phyloP scores from a whole-genome alignment of 1,139 yeast species.

The Candida tetrigidarum region DNA sequence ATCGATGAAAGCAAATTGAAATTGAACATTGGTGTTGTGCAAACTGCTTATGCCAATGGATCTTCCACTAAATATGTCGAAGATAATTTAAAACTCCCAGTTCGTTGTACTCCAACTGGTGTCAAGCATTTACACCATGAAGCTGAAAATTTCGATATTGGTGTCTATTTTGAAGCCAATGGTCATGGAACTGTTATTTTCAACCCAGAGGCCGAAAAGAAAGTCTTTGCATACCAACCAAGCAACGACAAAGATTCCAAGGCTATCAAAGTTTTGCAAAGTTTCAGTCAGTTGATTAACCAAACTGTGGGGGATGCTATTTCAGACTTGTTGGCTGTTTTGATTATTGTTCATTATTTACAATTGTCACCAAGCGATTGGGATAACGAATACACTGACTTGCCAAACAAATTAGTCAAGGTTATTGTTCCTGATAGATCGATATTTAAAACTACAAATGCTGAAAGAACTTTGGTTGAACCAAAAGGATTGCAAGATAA shows the following conservation, averaged over 20 bases:
- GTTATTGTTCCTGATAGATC: conserved; percentile 84
- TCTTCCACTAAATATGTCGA: conserved; percentile 77
- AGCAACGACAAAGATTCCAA: conserved; percentile 28
- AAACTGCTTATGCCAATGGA: conserved; percentile 98
- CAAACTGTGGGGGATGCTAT: conserved; percentile 99
- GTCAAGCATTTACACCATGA: conserved; percentile 94
- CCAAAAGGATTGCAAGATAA: conserved; percentile 79
- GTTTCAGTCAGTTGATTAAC: conserved; percentile 74
- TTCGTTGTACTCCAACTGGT: conserved; percentile 91
- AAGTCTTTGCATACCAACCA: conserved; percentile 30
- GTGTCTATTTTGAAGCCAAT: conserved; percentile 96
- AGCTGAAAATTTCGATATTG: conserved; percentile 83
- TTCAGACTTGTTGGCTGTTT: conserved; percentile 80
- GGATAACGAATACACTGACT: conserved; percentile 78
- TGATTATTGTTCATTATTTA: conserved; percentile 65
- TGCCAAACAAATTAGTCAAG: conserved; percentile 84
- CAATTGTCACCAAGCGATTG: conserved; percentile 65
- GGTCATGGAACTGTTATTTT: conserved; percentile 99
- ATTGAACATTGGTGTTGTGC: conserved; percentile 81
- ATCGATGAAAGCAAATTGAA: conserved; percentile 42
- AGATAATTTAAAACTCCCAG: conserved; percentile 70
- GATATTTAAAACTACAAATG: conserved; percentile 82
- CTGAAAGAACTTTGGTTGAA: conserved; percentile 78
- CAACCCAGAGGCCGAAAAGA: conserved; percentile 55
- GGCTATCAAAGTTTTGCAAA: conserved; percentile 56